phyloP scores from a whole-genome alignment of 75 land plant species.

The Pseudotsuga menziesii region DNA sequence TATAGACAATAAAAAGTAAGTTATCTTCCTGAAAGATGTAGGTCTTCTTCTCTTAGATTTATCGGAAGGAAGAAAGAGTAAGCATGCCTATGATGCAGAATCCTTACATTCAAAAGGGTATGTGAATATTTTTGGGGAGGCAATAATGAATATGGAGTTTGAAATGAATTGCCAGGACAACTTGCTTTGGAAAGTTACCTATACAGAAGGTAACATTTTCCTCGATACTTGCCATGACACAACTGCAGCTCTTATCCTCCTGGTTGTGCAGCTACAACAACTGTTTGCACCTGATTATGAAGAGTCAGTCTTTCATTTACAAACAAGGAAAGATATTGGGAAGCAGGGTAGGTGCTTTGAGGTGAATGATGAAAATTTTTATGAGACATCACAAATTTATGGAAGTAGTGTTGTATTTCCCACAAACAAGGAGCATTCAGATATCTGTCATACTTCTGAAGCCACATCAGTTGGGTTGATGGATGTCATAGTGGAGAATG shows the following conservation, averaged over 20 bases:
- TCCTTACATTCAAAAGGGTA: slow-evolving; percentile 59
- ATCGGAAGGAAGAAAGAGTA: slow-evolving; percentile 13
- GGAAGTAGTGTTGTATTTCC: slow-evolving; percentile 7
- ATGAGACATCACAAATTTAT: background rate
- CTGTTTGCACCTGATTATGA: slow-evolving; percentile 87
- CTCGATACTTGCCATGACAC: slow-evolving; percentile 91
- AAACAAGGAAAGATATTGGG: slow-evolving; percentile 37
- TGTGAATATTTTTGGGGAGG: slow-evolving; percentile 82
- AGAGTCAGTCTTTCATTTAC: slow-evolving; percentile 49
- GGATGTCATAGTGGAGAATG: slow-evolving; percentile 74
- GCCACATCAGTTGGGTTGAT: slow-evolving; percentile 32
- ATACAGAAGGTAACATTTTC: slow-evolving; percentile 54
- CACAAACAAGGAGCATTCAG: background rate
- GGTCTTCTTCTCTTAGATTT: slow-evolving; percentile 66
- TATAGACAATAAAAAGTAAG: slow-evolving; percentile 34
- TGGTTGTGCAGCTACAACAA: slow-evolving; percentile 73
- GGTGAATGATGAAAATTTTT: slow-evolving; percentile 6
- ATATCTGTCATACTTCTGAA: slow-evolving; percentile 1
- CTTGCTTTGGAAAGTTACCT: slow-evolving; percentile 68
- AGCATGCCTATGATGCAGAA: slow-evolving; percentile 35
- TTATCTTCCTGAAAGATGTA: slow-evolving; percentile 69
- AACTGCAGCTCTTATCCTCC: slow-evolving; percentile 55
- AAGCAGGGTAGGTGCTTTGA: slow-evolving; percentile 18
- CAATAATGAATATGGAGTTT: slow-evolving; percentile 58
- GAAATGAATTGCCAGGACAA: slow-evolving; percentile 44